phyloP scores from a whole-genome alignment of 2,329 filamentous ascomycete species.

The Colletotrichum lindemuthianum region DNA sequence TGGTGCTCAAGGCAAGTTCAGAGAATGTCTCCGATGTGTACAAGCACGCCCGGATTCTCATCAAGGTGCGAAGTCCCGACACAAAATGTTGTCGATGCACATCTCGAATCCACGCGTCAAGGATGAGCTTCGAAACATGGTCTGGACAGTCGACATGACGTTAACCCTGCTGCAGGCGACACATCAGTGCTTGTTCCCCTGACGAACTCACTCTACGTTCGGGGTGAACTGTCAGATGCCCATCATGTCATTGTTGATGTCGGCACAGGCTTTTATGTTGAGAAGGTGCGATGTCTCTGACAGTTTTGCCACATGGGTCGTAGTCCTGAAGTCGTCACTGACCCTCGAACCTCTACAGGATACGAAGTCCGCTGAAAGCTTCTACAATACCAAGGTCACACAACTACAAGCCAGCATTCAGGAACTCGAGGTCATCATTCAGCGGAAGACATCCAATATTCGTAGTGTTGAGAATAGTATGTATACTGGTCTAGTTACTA shows the following conservation, averaged over 20 bases:
- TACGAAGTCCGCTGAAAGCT: conserved; percentile 62
- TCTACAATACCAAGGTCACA: conserved; percentile 66
- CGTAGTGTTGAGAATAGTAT: conserved; percentile 88
- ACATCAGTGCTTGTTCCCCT: conserved; percentile 86
- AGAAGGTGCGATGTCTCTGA: conserved; percentile 72
- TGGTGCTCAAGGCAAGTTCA: conserved; percentile 90
- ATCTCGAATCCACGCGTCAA: too few species aligned
- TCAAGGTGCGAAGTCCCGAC: conserved; percentile 41
- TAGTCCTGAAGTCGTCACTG: neutral
- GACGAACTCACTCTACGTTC: conserved; percentile 94
- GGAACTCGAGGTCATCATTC: conserved; percentile 66
- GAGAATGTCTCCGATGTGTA: conserved; percentile 86
- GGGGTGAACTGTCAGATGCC: conserved; percentile 78
- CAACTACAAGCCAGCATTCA: conserved; percentile 64
- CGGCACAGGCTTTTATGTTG: conserved; percentile 92
- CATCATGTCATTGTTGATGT: conserved; percentile 89
- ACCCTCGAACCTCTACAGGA: conserved; percentile 11
- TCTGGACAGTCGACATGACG: neutral
- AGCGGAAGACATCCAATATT: conserved; percentile 83
- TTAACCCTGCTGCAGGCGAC: conserved; percentile 13
- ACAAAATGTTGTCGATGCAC: too few species aligned
- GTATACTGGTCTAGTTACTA: conserved; percentile 24
- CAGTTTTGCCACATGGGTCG: neutral
- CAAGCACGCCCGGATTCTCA: conserved; percentile 50
- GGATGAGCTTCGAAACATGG: neutral